Percentiles rank a stretch among this genome's conserved stretches.
Evolutionary conservation across 176 grass and related monocot genomes (phyloP).

Genomic region (Cenchrus purpureus): DNA sequence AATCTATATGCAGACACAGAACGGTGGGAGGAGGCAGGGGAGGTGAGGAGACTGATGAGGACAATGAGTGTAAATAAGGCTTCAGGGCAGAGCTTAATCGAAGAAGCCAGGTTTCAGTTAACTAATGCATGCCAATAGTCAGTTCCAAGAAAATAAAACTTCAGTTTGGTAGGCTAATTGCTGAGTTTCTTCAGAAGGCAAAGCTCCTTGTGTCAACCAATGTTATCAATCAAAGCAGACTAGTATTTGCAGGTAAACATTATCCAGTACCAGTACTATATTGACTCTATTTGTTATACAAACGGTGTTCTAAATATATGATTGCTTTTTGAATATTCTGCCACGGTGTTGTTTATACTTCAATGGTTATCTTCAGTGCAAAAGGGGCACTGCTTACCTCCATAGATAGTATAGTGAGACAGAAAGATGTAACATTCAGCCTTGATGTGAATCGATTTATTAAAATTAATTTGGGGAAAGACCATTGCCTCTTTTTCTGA

Average conservation of each 20-base stretch:
- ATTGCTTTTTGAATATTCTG: neutral
- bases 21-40: conserved; percentile 57
- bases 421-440: neutral
- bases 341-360: neutral
- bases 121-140: neutral
- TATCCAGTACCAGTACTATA: neutral
- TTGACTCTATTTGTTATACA: neutral
- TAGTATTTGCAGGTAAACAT: conserved; percentile 37
- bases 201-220: neutral
- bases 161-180: neutral
- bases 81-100: conserved; percentile 54
- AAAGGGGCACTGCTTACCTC: neutral
- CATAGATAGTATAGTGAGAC: neutral
- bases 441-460: neutral
- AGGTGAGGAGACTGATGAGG: conserved; percentile 60
- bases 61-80: conserved; percentile 56
- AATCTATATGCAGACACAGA: conserved; percentile 64
- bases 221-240: neutral
- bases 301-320: neutral
- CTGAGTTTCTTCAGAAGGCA: neutral
- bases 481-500: neutral
- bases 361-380: neutral
- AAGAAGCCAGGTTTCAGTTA: conserved; percentile 36
- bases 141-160: conserved; percentile 12
- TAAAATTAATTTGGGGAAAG: neutral